phyloP scores from a whole-genome alignment of 2,329 filamentous ascomycete species.

The Lanzia echinophila region DNA sequence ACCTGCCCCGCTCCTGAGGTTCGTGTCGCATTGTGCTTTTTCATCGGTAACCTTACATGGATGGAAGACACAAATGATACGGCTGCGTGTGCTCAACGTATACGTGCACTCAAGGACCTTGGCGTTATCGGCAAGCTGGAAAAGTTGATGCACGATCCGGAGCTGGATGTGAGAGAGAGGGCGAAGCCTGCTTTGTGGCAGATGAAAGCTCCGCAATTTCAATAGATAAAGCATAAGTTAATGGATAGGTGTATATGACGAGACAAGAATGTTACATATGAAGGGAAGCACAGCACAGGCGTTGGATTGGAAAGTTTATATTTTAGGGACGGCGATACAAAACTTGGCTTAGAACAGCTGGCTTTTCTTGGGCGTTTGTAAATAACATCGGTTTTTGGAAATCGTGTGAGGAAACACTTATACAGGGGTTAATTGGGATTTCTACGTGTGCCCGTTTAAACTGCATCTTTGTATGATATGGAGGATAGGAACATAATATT shows the following conservation, averaged over 20 bases:
- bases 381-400: not conserved
- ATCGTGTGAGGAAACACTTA: too few relatives aligned
- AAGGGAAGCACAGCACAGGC: not conserved
- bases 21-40: constrained; percentile 71
- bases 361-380: not conserved
- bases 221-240: not conserved
- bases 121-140: constrained; percentile 65
- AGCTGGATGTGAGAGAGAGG: constrained; percentile 76
- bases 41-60: constrained; percentile 81
- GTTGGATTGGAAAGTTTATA: not conserved
- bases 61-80: constrained; percentile 67
- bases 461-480: too few relatives aligned
- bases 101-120: constrained; percentile 59
- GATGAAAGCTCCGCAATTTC: constrained; percentile 39
- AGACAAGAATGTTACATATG: not conserved
- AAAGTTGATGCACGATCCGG: constrained; percentile 58
- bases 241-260: not conserved
- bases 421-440: too few relatives aligned
- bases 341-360: not conserved
- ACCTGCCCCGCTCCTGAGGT: constrained; percentile 66
- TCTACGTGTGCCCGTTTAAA: too few relatives aligned
- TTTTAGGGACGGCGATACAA: too few relatives aligned
- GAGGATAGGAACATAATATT: too few relatives aligned
- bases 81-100: constrained; percentile 58
- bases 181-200: constrained; percentile 74